Evolutionary conservation across 2,329 filamentous ascomycete genomes (phyloP), one percentile per base, ranked within the genome.

Genomic region (Dendryphion nanum): DNA sequence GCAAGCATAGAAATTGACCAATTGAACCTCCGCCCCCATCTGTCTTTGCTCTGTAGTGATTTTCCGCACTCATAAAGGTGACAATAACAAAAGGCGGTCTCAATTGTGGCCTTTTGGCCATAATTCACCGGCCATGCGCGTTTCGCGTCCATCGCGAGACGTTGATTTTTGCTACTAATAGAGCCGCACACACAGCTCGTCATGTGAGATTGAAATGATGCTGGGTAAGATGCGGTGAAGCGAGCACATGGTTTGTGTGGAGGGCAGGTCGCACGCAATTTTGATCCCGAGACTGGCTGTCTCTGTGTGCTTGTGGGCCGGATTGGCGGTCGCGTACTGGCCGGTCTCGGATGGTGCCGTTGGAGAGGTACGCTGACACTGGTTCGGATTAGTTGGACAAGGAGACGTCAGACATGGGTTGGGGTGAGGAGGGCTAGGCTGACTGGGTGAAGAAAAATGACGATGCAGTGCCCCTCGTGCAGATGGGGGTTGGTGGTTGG

Each of bases 131-230:
- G 39, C 38, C 33, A 36, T 37, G n/a, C 37, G 37, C 37, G 34
- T 38, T 30, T 42, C 35, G 18, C 44, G 21, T 32, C 31, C 33
- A 57, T 52, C 53, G 37, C 38, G 33, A 50, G 64, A 67, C 63
- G 64, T 67, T 64, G 63, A 54, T 52, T 46, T 64, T 67, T 60
- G 59, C 63, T 66, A 59, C 40, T 53, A 59, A 59, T 55, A 60
- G 56, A 50, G 55, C 57, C 59, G 55, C 59, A 48, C 57, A 50
- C 45, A 51, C 46, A 48, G 44, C 44, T 45, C 51, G 57, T 67
- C 64, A 67, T 65, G 63, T 67, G 64, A 67, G 61, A 48, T 44
- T 41, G 51, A 53, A 45, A 51, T 47, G 51, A 57, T 64, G 64
- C 63, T 65, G 62, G 63, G 61, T 59, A 56, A 51, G 52, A 49